A percentile compares a stretch with the other conserved stretches of the same genome.
Conservation (phyloP, 2,329 filamentous ascomycete genomes). For the Trichoderma endophyticum region DNA sequence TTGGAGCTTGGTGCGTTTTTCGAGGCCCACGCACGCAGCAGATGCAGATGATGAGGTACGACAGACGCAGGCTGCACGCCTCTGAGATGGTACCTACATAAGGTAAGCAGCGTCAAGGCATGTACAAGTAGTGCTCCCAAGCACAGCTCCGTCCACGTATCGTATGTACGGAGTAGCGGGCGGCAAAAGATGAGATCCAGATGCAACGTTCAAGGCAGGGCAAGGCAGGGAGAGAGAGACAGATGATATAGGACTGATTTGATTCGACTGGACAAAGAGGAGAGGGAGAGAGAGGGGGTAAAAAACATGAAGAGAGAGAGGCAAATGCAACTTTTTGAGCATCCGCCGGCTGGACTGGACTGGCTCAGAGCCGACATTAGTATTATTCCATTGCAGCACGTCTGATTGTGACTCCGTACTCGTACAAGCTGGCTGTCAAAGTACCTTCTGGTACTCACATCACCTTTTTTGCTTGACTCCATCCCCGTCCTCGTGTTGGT, state of each 20-base stretch:
- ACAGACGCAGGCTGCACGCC: conserved; percentile 11
- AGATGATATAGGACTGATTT: neutral
- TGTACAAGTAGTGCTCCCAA: neutral
- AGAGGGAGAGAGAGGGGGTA: neutral
- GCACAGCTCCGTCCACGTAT: neutral
- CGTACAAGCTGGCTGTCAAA: neutral
- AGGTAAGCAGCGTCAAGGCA: neutral
- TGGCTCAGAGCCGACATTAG: neutral
- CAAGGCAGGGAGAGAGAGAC: neutral
- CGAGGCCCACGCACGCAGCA: conserved; percentile 6
- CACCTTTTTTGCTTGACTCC: neutral
- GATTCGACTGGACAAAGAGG: neutral
- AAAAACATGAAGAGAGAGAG: neutral
- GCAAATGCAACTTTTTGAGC: conserved; percentile 2
- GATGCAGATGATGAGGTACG: conserved; percentile 16
- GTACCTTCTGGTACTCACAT: neutral
- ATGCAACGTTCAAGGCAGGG: neutral
- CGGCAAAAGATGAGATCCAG: neutral
- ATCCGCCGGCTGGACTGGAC: neutral
- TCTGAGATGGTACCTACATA: conserved; percentile 16
- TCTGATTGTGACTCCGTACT: neutral
- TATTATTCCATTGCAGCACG: neutral
- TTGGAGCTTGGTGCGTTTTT: neutral
- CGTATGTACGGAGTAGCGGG: neutral
- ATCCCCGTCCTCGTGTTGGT: neutral